Base-by-base conservation (phyloP, 2,329 filamentous ascomycete genomes). In the Nemania diffusa region DNA sequence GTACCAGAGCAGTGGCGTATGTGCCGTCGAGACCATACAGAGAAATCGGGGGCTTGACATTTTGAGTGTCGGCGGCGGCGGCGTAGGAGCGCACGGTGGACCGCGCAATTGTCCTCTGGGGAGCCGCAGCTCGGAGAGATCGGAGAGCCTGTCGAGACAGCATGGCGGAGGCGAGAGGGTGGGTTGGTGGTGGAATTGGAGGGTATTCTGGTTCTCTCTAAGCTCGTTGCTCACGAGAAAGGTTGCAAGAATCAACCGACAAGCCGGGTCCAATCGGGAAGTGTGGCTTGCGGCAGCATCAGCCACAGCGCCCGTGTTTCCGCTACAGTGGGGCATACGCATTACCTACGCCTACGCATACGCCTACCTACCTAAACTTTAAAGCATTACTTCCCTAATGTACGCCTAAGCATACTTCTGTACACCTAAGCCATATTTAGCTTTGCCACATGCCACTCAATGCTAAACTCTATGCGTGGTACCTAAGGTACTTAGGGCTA, bases 1-100 rank as follows among this genome's bases (percentile, higher is more conserved):
- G 82, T 95, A 99, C 96, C 90, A 99, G 88, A 85, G 96, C 96
- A 85, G 91, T 94, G 81, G 96, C 96, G 85, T 99, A 99, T 81
- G 95, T 98, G 83, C 96, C 96, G 84, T 98, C 96, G 79, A 99
- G 85, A 77, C 96, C 96, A 84, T 93, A 99, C 79, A 99, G 89
- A 77, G 94, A 88, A 80, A 97, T 87, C 75, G 96, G 96, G 77
- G 95, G 90, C 87, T 92, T 94, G 81, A 89, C 83, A 69, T 90
- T 89, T 80, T 89, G 84, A 78, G 86, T n/a, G n/a, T n/a, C 81
- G 75, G 88, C 81, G 78, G 88, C 85, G 70, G 87, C 84, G 78
- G 93, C 93, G 83, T 93, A 97, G 81, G 88, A 89, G 82, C 94
- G 91, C 82, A 89, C 83, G 78, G 88, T 86, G 78, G 84, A 80